A percentile compares a stretch with the other conserved stretches of the same genome.
Conservation (phyloP, 257 asterid genomes). For the Solanum bulbocastanum region DNA sequence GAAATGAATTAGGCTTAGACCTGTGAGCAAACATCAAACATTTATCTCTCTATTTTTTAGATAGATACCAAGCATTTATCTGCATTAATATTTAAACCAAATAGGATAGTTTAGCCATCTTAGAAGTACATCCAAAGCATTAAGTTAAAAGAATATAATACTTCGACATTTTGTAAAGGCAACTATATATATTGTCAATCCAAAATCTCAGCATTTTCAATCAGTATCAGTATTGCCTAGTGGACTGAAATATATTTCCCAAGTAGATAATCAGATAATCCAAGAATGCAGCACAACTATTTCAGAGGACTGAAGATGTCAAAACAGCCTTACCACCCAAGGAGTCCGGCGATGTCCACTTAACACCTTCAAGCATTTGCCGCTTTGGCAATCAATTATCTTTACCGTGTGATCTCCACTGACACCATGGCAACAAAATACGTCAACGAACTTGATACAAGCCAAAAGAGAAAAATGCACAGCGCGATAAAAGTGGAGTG, state of each 20-base stretch:
- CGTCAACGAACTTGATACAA: not conserved
- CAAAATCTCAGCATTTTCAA: not conserved
- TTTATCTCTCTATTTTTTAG: not conserved
- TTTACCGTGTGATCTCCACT: constrained; percentile 99
- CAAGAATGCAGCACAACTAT: not conserved
- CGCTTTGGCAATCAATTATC: constrained; percentile 81
- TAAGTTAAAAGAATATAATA: not conserved
- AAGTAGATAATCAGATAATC: not conserved
- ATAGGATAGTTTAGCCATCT: not conserved
- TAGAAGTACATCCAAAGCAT: not conserved
- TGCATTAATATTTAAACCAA: not conserved
- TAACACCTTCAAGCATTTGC: constrained; percentile 88
- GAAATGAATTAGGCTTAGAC: not conserved
- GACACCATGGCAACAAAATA: constrained; percentile 15
- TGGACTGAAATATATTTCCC: not conserved
- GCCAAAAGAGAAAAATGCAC: not conserved
- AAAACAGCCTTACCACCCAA: constrained; percentile 84
- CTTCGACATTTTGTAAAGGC: not conserved
- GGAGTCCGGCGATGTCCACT: constrained; percentile 99
- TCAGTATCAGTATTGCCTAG: not conserved
- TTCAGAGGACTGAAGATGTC: not conserved
- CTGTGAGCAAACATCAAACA: not conserved
- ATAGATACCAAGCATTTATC: not conserved
- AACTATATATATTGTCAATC: not conserved
- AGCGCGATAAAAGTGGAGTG: not conserved